phyloP scores from a whole-genome alignment of 1,284 basidiomycete species.

The Cryptococcus jaspeensis region DNA sequence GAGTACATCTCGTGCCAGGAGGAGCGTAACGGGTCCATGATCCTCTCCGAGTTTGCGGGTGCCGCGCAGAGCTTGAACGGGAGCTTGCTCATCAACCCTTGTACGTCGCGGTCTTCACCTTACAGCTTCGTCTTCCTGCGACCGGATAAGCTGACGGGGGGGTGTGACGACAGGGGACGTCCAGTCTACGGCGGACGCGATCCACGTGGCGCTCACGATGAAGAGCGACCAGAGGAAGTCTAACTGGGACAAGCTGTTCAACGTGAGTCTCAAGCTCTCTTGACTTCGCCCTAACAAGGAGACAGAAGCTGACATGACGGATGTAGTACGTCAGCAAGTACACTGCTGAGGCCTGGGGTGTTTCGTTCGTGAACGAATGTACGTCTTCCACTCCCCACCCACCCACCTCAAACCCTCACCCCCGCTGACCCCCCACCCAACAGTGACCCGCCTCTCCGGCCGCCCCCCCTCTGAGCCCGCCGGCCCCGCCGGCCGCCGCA shows the following conservation, averaged over 20 bases:
- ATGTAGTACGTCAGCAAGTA: conserved; percentile 80
- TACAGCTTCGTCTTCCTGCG: too few relatives aligned
- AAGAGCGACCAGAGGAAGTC: conserved; percentile 71
- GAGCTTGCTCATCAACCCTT: conserved; percentile 90
- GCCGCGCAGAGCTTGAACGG: conserved; percentile 95
- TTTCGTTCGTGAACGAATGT: conserved; percentile 80
- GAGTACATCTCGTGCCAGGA: conserved; percentile 97
- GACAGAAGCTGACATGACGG: conserved; percentile 1
- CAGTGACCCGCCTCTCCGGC: conserved; percentile 33
- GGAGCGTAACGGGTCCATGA: conserved; percentile 90
- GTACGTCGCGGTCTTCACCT: conserved; percentile 52
- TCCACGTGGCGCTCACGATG: conserved; percentile 92
- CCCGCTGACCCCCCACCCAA: not conserved
- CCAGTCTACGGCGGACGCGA: conserved; percentile 92
- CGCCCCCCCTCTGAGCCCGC: conserved; percentile 26
- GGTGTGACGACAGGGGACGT: conserved; percentile 71
- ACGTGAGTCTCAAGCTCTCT: conserved; percentile 53
- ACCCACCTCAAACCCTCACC: not conserved
- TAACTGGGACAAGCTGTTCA: conserved; percentile 93
- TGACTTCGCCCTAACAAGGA: conserved; percentile 5
- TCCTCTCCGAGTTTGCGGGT: conserved; percentile 96
- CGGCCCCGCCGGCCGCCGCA: conserved; percentile 25
- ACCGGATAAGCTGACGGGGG: too few relatives aligned
- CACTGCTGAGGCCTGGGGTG: conserved; percentile 89
- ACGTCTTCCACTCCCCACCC: conserved; percentile 10